These are phyloP conservation scores for Lipomyces yarrowii DNA, from an alignment of 1,139 yeast species.

Conservation along the genomic window DNA sequence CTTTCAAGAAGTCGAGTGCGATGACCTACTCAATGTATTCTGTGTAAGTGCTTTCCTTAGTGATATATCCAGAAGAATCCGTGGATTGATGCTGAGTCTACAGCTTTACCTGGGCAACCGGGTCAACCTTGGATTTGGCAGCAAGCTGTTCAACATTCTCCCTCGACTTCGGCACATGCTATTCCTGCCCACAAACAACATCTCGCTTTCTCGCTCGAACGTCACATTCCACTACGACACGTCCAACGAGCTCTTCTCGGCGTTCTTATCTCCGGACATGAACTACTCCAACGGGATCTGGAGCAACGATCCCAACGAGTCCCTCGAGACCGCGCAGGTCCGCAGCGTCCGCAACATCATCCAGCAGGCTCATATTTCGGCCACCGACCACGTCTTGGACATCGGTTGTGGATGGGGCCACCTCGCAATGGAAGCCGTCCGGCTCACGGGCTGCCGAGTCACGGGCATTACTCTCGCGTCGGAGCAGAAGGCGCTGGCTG, in stretches of 20 bases:
- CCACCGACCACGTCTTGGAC: neutral
- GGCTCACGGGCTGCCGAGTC: neutral
- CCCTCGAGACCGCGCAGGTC: slow-evolving; percentile 1
- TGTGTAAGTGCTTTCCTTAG: neutral
- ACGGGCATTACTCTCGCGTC: neutral
- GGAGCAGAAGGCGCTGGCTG: neutral
- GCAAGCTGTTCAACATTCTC: neutral
- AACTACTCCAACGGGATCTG: neutral
- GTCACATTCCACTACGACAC: neutral
- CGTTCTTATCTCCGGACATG: neutral
- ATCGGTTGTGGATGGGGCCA: neutral
- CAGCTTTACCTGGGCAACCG: neutral
- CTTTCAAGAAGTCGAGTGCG: neutral
- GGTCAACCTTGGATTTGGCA: neutral
- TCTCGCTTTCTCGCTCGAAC: neutral
- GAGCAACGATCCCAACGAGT: neutral
- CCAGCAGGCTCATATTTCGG: neutral
- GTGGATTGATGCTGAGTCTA: neutral
- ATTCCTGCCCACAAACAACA: neutral
- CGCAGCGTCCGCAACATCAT: neutral
- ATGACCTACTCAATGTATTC: neutral
- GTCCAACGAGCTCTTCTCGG: neutral
- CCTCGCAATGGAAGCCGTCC: neutral
- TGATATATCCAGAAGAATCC: neutral
- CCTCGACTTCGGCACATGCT: neutral